These are phyloP conservation scores for Coelastrella sp. DNA, from an alignment of 139 green algal species.

Conservation along the genomic window DNA sequence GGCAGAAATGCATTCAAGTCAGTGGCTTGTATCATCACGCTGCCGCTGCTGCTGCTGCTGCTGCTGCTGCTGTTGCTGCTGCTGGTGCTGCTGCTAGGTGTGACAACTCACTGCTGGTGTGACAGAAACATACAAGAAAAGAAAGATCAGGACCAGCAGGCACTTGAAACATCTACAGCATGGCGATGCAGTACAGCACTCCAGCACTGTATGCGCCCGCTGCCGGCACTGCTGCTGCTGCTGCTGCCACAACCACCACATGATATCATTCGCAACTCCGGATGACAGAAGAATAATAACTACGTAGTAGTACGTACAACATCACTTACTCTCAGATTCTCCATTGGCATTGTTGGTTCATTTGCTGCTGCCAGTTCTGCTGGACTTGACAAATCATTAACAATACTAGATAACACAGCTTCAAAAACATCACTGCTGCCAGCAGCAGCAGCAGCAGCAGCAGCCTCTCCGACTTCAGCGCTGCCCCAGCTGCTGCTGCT, in stretches of 20 bases:
- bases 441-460: neutral
- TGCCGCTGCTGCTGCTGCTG: no score
- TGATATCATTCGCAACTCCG: no score
- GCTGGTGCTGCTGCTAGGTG: slow-evolving; percentile 34
- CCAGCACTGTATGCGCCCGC: no score
- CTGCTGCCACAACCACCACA: no score
- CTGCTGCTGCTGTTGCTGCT: neutral
- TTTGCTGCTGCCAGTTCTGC: slow-evolving; percentile 41
- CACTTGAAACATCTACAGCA: slow-evolving; percentile 56
- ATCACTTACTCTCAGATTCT: slow-evolving; percentile 38
- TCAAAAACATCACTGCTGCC: neutral
- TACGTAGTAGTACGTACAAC: neutral
- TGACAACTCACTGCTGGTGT: slow-evolving; percentile 22
- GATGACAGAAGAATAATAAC: no score
- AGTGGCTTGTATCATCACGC: neutral
- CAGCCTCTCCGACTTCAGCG: neutral
- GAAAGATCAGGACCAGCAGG: slow-evolving; percentile 55
- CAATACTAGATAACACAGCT: slow-evolving; percentile 25
- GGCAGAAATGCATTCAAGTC: no score
- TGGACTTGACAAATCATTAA: slow-evolving; percentile 28
- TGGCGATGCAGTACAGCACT: no score
- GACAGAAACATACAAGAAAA: slow-evolving; percentile 61
- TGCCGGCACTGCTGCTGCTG: no score
- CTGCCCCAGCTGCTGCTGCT: slow-evolving; percentile 1
- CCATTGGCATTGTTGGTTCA: slow-evolving; percentile 37